Percentiles rank a stretch among this genome's conserved stretches.
These are phyloP conservation scores for Fusarium lateritium DNA, from an alignment of 2,329 filamentous ascomycete genomes.

Conservation along the genomic window DNA sequence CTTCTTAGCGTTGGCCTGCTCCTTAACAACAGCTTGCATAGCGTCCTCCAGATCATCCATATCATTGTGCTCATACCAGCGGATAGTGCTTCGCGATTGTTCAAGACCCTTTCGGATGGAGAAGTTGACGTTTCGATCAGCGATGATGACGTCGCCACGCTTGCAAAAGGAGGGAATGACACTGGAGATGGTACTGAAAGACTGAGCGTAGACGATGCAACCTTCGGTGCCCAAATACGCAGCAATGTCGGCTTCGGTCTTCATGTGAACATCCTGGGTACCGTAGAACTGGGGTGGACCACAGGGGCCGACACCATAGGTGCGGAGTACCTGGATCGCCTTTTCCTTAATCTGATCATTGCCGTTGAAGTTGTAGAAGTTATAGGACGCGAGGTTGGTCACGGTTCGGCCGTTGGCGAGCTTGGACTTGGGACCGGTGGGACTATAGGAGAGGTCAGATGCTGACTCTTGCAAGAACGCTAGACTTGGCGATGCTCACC, in stretches of 20 bases:
- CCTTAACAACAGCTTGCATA: slow-evolving; percentile 86
- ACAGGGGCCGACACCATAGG: slow-evolving; percentile 96
- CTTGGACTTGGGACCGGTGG: slow-evolving; percentile 91
- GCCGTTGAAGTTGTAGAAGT: slow-evolving; percentile 96
- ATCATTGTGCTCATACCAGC: slow-evolving; percentile 96
- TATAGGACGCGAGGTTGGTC: slow-evolving; percentile 93
- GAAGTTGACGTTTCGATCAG: slow-evolving; percentile 93
- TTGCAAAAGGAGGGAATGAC: slow-evolving; percentile 98
- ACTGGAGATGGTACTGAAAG: slow-evolving; percentile 96
- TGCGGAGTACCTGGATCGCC: slow-evolving; percentile 92
- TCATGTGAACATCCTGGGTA: slow-evolving; percentile 98
- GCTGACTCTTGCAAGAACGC: not conserved
- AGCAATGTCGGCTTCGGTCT: slow-evolving; percentile 94
- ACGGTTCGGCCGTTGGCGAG: slow-evolving; percentile 91
- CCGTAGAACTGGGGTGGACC: slow-evolving; percentile 98
- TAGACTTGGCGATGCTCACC: slow-evolving; percentile 65
- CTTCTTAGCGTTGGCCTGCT: slow-evolving; percentile 87
- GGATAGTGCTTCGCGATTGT: slow-evolving; percentile 89
- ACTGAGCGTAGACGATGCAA: slow-evolving; percentile 95
- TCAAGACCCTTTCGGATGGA: slow-evolving; percentile 95
- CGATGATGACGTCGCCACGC: slow-evolving; percentile 96
- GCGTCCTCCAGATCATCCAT: slow-evolving; percentile 93
- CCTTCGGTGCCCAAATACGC: slow-evolving; percentile 88
- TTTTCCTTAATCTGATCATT: slow-evolving; percentile 96
- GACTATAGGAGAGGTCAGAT: slow-evolving; percentile 51